Base-by-base conservation (phyloP, 2,329 filamentous ascomycete species). In the Monilinia vaccinii-corymbosi region DNA sequence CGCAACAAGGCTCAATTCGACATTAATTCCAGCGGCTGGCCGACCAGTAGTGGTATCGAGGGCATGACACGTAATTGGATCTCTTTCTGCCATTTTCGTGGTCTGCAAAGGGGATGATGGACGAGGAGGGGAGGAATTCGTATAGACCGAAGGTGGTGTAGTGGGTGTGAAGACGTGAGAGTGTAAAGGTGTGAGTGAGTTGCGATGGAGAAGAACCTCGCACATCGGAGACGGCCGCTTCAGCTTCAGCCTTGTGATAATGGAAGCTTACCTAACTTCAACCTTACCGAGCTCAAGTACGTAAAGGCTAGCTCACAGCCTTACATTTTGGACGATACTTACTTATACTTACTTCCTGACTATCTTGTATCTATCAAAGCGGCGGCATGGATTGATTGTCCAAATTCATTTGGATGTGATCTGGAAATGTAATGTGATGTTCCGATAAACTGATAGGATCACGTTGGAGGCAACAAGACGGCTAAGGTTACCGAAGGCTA, bases 11-110 rank as follows among this genome's bases (percentile, higher is more conserved):
- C 60, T 46, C 61, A 67, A 53, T 18, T 67, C 83, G 60, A 92
- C 88, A 65, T 79, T 79, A 68, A 94, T 82, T 63, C 78, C 77
- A 60, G 79, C 74, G 18, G 83, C 89, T 25, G 89, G 89, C 60
- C 80, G 80, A 70, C 89, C 89, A 63, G 81, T 76, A n/a, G 84
- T 82, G 13, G 89, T 93, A 78, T 94, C 88, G 72, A 94, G 88
- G 73, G 92, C 83, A 78, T 94, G 89, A 78, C 89, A 93, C 73
- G 89, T 93, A 70, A 94, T 93, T 71, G 83, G 83, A 71, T 85
- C 83, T 60, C 60, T 61, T 18, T 48, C 58, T 45, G 63, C 49
- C 60, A 61, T 61, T 36, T 48, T 50, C 14, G 60, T 8, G n/a
- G 32, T 47, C 18, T 56, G 40, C 18, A 16, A 21, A n/a, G 38